These are phyloP conservation scores for Suaeda aralocaspica DNA, from an alignment of 148 eudicot species.

Conservation along the genomic window DNA sequence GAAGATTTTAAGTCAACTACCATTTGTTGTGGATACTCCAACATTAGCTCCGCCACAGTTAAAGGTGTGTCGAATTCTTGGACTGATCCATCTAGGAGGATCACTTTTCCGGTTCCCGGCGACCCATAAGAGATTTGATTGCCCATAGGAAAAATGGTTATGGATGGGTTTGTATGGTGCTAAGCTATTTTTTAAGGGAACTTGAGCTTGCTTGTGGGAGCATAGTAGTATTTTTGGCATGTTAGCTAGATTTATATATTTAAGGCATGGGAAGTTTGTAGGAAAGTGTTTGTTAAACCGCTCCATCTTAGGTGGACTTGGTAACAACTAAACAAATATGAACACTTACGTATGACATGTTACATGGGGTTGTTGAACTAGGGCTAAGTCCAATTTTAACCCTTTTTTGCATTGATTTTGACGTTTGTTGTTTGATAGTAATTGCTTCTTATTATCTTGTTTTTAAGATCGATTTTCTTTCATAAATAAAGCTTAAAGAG, in stretches of 20 bases:
- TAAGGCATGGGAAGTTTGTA: constrained; percentile 11
- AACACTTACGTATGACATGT: constrained; percentile 5
- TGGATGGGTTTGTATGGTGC: too few species aligned
- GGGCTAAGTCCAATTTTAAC: background rate
- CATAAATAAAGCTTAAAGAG: background rate
- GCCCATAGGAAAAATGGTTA: constrained; percentile 36
- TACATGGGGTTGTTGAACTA: constrained; percentile 22
- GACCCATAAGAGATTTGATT: constrained; percentile 37
- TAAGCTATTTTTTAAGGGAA: too few species aligned
- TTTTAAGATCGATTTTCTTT: constrained; percentile 3
- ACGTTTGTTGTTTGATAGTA: background rate
- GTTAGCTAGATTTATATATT: background rate
- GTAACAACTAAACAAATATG: constrained; percentile 33
- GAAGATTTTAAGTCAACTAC: constrained; percentile 51
- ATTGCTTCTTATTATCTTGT: background rate
- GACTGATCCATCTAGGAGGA: constrained; percentile 52
- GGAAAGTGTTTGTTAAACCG: constrained; percentile 61
- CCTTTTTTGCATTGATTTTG: background rate
- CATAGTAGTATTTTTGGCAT: background rate
- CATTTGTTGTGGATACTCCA: constrained; percentile 71
- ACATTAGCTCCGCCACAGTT: constrained; percentile 79
- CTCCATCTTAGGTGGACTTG: constrained; percentile 67
- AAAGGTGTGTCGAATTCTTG: constrained; percentile 40
- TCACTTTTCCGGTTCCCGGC: constrained; percentile 46
- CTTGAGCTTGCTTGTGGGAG: too few species aligned